Base-by-base conservation (phyloP, 495 filamentous ascomycete genomes). In the Aspergillus nanangensis region DNA sequence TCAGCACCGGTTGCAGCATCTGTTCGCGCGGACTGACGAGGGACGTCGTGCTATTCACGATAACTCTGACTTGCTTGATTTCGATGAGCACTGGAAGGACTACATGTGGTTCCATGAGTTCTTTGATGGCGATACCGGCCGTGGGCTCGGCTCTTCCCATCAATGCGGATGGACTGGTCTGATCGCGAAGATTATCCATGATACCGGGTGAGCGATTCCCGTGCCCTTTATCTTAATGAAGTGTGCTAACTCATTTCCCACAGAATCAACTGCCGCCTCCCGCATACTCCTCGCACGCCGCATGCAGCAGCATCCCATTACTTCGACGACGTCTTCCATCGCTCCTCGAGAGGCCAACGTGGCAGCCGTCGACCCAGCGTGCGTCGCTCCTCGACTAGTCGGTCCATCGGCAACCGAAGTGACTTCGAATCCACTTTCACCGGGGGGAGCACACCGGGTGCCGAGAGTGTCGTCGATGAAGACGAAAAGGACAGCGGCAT, bases 161-260 rank as follows among this genome's bases (percentile, higher is more conserved):
- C 92, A 97, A 62, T 95, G 89, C 49, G 92, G 92, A 4, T 97
- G 93, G 93, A 96, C 92, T n/a, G 93, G 92, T 0, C 59, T 97
- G 38, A 88, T 97, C 56, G 92, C 92, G 8, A 91, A 94, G 59
- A 82, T 97, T 80, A 96, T 97, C 41, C 92, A 97, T 49, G 92
- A 97, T 53, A 95, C 92, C 48, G 92, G 88, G 87, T 86, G 78
- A 64, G 84, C 64, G 23, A 17, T 27, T 19, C 41, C 25, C n/a
- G 14, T 21, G 24, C 10, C 32, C 11, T 1, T 41, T 14, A 15
- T 4, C 17, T 23, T 14, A 4, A 38, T 38, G n/a, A 11, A 29
- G 11, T 45, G 39, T 21, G 43, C 25, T n/a, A 38, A 32, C 38
- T 46, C 32, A 47, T 51, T 51, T 44, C 42, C 24, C 22, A 19